phyloP scores from a whole-genome alignment of 257 asterid genomes.

The Verbena officinalis region DNA sequence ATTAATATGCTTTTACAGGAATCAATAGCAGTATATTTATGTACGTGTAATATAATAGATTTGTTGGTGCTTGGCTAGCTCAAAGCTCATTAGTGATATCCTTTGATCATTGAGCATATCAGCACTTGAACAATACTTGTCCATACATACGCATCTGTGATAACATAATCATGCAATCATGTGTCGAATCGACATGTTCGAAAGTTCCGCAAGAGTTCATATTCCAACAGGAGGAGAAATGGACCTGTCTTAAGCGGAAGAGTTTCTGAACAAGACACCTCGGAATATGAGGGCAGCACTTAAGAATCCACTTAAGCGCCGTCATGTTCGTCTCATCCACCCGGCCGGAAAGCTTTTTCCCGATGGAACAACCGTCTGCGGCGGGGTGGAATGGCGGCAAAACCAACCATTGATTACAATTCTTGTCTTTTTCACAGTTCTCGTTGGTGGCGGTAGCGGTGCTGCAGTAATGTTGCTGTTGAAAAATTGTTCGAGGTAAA shows the following conservation, averaged over 20 bases:
- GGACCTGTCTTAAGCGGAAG: slow-evolving; percentile 85
- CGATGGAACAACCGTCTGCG: slow-evolving; percentile 57
- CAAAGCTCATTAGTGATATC: background rate
- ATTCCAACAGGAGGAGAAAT: background rate
- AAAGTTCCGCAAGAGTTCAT: background rate
- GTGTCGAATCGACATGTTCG: too few relatives aligned
- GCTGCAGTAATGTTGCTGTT: slow-evolving; percentile 31
- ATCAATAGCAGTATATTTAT: background rate
- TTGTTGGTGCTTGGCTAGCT: slow-evolving; percentile 9
- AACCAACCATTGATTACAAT: slow-evolving; percentile 48
- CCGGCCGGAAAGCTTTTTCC: slow-evolving; percentile 45
- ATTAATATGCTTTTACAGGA: slow-evolving; percentile 7
- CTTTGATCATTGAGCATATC: background rate
- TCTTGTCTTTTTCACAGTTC: slow-evolving; percentile 29
- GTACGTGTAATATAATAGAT: too few relatives aligned
- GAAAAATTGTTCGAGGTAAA: background rate
- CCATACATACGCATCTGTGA: background rate
- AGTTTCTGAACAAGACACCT: slow-evolving; percentile 88
- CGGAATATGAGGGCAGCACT: slow-evolving; percentile 88
- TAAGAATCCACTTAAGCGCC: slow-evolving; percentile 79
- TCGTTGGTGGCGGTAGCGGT: slow-evolving; percentile 33
- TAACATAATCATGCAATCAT: slow-evolving; percentile 9
- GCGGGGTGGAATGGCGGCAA: slow-evolving; percentile 65
- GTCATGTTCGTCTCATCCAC: slow-evolving; percentile 40
- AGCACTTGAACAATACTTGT: background rate